Percentiles rank a stretch among this genome's conserved stretches.
Evolutionary conservation across 1,284 basidiomycete species (phyloP).

Genomic region (Cerrena zonata): DNA sequence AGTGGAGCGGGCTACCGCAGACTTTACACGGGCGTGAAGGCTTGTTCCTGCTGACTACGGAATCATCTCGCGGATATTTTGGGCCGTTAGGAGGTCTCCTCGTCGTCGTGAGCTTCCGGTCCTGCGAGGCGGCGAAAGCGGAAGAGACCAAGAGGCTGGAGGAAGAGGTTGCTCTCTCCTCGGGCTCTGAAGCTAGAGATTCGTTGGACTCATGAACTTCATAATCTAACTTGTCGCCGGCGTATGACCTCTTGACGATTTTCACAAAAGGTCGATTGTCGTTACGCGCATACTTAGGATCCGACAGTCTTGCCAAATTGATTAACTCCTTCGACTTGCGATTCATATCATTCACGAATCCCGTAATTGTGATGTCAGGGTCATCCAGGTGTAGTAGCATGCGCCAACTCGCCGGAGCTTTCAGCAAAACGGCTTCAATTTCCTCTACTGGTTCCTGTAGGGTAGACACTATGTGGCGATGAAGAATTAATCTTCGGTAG

Average conservation of each 20-base stretch:
- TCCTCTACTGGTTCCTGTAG: background rate
- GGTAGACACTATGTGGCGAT: background rate
- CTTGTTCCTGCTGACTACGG: conserved; percentile 1
- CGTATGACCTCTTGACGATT: no score
- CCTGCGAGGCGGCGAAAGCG: no score
- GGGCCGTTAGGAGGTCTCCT: conserved; percentile 15
- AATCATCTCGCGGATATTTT: conserved; percentile 10
- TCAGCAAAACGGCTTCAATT: conserved; percentile 1
- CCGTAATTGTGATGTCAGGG: background rate
- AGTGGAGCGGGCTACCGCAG: conserved; percentile 16
- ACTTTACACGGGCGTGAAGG: conserved; percentile 16
- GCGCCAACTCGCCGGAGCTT: background rate
- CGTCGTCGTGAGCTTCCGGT: no score
- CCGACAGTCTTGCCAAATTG: no score
- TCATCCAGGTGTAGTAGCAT: no score
- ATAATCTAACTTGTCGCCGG: no score
- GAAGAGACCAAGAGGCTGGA: background rate
- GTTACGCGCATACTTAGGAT: background rate
- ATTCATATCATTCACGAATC: background rate
- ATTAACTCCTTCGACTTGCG: background rate
- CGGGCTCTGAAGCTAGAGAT: background rate
- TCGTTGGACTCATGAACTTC: no score
- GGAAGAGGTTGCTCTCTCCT: background rate
- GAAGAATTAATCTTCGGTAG: background rate
- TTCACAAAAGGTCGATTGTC: no score